Percentiles rank a stretch among this genome's conserved stretches.
phyloP scores from a whole-genome alignment of 148 eudicot genomes.

The Fallopia convolvulus region DNA sequence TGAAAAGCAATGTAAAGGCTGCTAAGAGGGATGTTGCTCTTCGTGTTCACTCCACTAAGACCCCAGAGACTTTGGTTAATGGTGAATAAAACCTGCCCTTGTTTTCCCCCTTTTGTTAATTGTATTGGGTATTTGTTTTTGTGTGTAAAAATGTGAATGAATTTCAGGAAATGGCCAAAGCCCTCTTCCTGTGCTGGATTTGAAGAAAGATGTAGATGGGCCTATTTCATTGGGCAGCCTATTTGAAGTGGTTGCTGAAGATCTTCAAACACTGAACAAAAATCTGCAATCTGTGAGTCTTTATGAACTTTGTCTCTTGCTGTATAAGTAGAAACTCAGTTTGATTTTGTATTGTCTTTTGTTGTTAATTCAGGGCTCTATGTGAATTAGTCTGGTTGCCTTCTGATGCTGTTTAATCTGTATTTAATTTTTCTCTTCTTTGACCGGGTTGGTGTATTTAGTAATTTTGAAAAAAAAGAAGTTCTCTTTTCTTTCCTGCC shows the following conservation, averaged over 20 bases:
- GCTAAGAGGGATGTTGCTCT: constrained; percentile 26
- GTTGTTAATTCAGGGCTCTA: background rate
- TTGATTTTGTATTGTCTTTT: background rate
- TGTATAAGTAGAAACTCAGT: background rate
- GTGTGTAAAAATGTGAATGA: background rate
- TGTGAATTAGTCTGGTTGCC: background rate
- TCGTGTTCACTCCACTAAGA: constrained; percentile 48
- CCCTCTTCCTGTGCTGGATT: constrained; percentile 43
- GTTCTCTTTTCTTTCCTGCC: background rate
- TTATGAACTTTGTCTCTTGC: background rate
- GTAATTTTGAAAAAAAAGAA: background rate
- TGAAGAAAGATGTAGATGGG: constrained; percentile 31
- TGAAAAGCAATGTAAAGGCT: constrained; percentile 30
- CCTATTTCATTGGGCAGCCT: constrained; percentile 37
- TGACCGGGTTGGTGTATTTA: background rate
- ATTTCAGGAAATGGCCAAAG: constrained; percentile 40
- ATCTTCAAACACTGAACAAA: constrained; percentile 61
- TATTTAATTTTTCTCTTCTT: background rate
- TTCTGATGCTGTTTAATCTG: background rate
- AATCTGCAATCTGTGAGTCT: constrained; percentile 60
- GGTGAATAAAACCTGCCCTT: constrained; percentile 31
- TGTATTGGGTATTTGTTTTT: background rate
- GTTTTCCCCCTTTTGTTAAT: background rate
- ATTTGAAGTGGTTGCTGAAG: constrained; percentile 84
- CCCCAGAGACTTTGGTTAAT: constrained; percentile 53